Percentiles rank a stretch among this genome's conserved stretches.
Conservation (phyloP, 345 rosid species). For the Lepidium africanum region DNA sequence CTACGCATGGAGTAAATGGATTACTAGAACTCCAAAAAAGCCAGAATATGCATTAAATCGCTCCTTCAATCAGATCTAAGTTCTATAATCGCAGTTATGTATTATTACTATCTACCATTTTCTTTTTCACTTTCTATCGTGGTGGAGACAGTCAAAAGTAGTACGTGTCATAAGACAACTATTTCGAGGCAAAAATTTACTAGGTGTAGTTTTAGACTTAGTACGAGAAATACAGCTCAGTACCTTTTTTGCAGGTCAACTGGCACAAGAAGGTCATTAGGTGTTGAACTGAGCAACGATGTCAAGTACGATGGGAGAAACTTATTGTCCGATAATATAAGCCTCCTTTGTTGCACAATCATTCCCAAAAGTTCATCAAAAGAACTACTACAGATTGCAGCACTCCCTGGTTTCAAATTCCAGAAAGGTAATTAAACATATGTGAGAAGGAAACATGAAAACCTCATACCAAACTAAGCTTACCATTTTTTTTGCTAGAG, state of each 20-base stretch:
- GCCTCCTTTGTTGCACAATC: constrained; percentile 71
- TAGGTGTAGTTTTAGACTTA: neutral
- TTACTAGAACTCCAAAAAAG: neutral
- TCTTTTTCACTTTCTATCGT: neutral
- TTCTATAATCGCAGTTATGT: neutral
- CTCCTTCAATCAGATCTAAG: neutral
- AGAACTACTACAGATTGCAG: constrained; percentile 56
- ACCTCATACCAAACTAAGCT: neutral
- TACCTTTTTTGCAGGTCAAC: constrained; percentile 65
- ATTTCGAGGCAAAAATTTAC: neutral
- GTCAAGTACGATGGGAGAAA: constrained; percentile 75
- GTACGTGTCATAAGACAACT: neutral
- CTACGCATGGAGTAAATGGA: neutral
- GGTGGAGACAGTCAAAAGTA: neutral
- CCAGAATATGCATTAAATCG: neutral
- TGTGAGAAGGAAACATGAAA: constrained; percentile 1
- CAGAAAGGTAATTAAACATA: neutral
- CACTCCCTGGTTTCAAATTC: constrained; percentile 46
- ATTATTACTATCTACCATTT: neutral
- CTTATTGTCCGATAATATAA: constrained; percentile 62
- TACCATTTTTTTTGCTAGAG: constrained; percentile 93
- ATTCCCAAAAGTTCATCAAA: constrained; percentile 62
- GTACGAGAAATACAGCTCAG: neutral
- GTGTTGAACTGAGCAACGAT: constrained; percentile 54
- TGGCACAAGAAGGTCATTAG: constrained; percentile 54